phyloP scores from a whole-genome alignment of 208 protist genomes.

The Angomonas ambiguus region DNA sequence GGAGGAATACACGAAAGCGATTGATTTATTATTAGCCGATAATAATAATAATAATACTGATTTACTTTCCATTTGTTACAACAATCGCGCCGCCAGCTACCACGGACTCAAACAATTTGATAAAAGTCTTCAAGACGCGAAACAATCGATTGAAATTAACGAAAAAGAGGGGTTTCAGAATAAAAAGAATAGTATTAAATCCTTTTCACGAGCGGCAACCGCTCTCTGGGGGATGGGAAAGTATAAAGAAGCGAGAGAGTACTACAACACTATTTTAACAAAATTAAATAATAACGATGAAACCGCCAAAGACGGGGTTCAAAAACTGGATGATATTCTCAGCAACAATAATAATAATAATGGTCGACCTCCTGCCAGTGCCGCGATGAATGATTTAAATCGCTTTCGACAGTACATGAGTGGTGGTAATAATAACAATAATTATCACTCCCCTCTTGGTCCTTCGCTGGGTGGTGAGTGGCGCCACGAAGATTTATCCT shows the following conservation, averaged over 20 bases:
- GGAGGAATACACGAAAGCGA: not conserved
- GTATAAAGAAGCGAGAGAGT: not conserved
- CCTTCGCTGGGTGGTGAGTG: not conserved
- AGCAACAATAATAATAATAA: not conserved
- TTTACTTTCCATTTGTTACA: not conserved
- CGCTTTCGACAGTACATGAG: not conserved
- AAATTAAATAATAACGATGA: not conserved
- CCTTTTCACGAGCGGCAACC: not conserved
- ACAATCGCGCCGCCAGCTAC: not conserved
- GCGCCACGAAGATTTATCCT: not conserved
- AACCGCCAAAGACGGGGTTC: not conserved
- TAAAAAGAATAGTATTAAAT: not conserved
- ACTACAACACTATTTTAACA: not conserved
- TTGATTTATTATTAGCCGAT: not conserved
- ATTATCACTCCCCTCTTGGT: not conserved
- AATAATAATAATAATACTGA: not conserved
- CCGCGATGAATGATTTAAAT: not conserved
- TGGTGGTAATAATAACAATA: not conserved
- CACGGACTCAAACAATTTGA: not conserved
- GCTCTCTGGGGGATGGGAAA: not conserved
- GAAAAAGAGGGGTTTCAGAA: too few relatives aligned
- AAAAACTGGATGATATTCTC: not conserved
- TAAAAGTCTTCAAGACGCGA: not conserved
- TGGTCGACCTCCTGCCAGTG: not conserved
- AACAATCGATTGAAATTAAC: not conserved